Evolutionary conservation across 352 stramenopile genomes (phyloP), one percentile per base, ranked within the genome.

Genomic region (Thalassiosira exigua): DNA sequence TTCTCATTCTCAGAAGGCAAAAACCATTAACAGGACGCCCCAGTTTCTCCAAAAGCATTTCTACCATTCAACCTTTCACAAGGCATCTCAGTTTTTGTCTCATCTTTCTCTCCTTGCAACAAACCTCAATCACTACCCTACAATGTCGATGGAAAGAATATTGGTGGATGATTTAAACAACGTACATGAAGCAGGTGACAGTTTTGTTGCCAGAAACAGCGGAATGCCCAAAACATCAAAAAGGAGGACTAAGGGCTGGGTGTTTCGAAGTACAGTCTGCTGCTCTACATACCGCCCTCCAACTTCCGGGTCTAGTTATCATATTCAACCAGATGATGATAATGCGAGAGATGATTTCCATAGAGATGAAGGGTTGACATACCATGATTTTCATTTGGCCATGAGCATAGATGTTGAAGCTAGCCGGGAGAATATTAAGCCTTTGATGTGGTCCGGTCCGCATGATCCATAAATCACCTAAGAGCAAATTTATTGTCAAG

Each of bases 371-470:
- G 79, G 79, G 27, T 54, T 86, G 61, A 83, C 79, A 12, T 86
- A 81, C 66, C 72, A 86, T 64, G 79, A 86, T 70, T 86, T 86
- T 59, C 79, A 86, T 53, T 51, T 86, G 41, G 79, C 79, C 30
- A 83, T 86, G 79, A 76, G 59, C 61, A 69, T 86, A 52, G 79
- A 86, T 48, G 68, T 83, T 19, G 79, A 86, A 53, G 52, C 32
- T 2, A 51, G 39, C 27, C 30, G 70, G 21, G 59, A 77, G 32
- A 59, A 79, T 2, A 30, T 83, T n/a, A 39, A 61, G 17, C 51
- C 19, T 26, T 52, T 50, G n/a, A 27, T 83, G 54, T 70, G 50
- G 57, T 56, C 36, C 36, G 36, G 14, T 44, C 14, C 36, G 36
- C 36, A n/a, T n/a, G n/a, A n/a, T n/a, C n/a, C n/a, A n/a, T n/a